Percentiles rank a stretch among this genome's conserved stretches.
Evolutionary conservation across 2,329 filamentous ascomycete species (phyloP).

Genomic region (Arachnomyces sp.): DNA sequence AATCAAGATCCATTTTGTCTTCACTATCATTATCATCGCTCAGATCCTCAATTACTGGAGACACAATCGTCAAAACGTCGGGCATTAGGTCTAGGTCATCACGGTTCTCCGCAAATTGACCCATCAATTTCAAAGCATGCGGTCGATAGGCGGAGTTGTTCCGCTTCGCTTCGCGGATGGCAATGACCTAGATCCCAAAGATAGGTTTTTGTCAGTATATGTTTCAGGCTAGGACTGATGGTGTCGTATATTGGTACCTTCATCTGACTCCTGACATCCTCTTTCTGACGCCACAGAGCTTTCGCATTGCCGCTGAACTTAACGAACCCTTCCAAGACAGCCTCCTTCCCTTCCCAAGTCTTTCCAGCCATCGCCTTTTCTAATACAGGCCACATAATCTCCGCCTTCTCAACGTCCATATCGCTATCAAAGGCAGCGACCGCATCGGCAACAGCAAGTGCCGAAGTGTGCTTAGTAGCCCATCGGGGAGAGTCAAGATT

Average conservation of each 20-base stretch:
- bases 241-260: constrained; percentile 43
- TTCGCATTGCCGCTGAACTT: constrained; percentile 62
- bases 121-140: constrained; percentile 63
- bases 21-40: constrained; percentile 38
- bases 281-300: constrained; percentile 48
- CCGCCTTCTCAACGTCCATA: constrained; percentile 50
- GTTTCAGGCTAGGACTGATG: too few species aligned
- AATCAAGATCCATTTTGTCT: constrained; percentile 63
- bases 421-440: constrained; percentile 47
- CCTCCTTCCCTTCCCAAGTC: constrained; percentile 88
- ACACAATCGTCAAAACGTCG: constrained; percentile 57
- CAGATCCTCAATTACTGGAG: constrained; percentile 52
- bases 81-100: constrained; percentile 62
- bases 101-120: constrained; percentile 60
- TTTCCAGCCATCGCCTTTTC: constrained; percentile 78
- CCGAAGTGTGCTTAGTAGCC: constrained; percentile 82
- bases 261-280: constrained; percentile 56
- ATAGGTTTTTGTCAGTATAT: constrained; percentile 8
- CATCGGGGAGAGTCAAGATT: constrained; percentile 75
- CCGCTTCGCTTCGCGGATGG: constrained; percentile 77
- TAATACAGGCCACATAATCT: constrained; percentile 69
- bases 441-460: constrained; percentile 68
- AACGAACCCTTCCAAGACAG: constrained; percentile 69
- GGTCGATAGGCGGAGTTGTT: constrained; percentile 80
- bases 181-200: constrained; percentile 46